A percentile compares a stretch with the other conserved stretches of the same genome.
Evolutionary conservation across 371 early-diverging fungal genomes (phyloP).

Genomic region (Mortierella sp.): DNA sequence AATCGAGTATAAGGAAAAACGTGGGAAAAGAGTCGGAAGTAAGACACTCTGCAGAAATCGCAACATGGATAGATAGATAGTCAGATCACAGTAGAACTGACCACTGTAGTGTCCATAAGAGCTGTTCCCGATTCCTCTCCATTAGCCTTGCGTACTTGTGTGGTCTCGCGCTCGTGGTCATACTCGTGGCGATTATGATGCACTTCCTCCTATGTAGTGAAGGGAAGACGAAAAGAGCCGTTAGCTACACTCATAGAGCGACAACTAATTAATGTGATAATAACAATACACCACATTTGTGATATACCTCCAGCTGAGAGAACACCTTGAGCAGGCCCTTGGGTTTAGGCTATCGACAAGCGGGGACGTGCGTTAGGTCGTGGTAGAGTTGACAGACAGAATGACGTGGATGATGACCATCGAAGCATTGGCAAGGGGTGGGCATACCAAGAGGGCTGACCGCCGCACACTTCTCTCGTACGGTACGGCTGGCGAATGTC

Average conservation of each 20-base stretch:
- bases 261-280: not conserved
- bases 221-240: not conserved
- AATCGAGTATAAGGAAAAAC: not conserved
- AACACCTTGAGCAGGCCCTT: conserved; percentile 55
- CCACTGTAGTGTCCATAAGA: conserved; percentile 47
- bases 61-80: not conserved
- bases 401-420: not conserved
- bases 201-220: conserved; percentile 34
- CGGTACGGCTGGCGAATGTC: conserved; percentile 50
- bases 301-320: conserved; percentile 46
- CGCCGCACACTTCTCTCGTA: conserved; percentile 54
- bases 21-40: not conserved
- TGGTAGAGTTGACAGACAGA: not conserved
- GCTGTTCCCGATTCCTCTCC: conserved; percentile 14
- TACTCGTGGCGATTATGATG: conserved; percentile 56
- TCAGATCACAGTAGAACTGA: conserved; percentile 22
- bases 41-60: not conserved
- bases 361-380: not conserved
- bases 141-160: conserved; percentile 45
- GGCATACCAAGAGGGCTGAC: conserved; percentile 42
- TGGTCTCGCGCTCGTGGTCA: conserved; percentile 53
- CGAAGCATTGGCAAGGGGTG: not conserved
- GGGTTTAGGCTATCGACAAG: conserved; percentile 42
- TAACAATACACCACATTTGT: not conserved
- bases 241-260: not conserved